Percentiles rank a stretch among this genome's conserved stretches.
Evolutionary conservation across 805 yeast genomes (phyloP).

Genomic region (Debaryomyces prosopidis): DNA sequence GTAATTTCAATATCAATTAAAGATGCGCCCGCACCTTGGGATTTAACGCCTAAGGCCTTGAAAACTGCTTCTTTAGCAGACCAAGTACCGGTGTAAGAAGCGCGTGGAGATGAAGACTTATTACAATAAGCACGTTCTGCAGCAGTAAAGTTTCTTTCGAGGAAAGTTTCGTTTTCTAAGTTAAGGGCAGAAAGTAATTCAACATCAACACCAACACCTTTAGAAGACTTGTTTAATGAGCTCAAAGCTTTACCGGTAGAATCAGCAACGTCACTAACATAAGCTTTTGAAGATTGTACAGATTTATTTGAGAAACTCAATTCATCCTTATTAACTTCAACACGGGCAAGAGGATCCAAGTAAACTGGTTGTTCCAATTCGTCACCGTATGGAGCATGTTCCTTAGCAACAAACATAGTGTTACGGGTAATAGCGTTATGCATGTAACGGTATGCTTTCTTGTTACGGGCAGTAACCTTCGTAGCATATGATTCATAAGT

Average conservation of each 20-base stretch:
- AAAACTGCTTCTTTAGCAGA: conserved; percentile 99
- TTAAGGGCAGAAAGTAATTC: conserved; percentile 83
- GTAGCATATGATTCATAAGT: conserved; percentile 70
- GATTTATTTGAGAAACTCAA: conserved; percentile 50
- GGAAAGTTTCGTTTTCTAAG: conserved; percentile 83
- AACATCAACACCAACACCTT: conserved; percentile 95
- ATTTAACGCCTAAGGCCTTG: conserved; percentile 86
- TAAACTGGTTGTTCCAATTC: conserved; percentile 88
- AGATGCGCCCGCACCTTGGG: conserved; percentile 95
- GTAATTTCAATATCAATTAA: conserved; percentile 86
- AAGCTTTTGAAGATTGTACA: conserved; percentile 48
- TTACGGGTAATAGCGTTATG: conserved; percentile 92
- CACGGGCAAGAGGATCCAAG: conserved; percentile 93
- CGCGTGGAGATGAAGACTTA: conserved; percentile 72
- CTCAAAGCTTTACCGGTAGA: conserved; percentile 66
- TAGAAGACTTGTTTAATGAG: conserved; percentile 54
- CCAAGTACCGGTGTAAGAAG: conserved; percentile 98
- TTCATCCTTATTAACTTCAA: conserved; percentile 43
- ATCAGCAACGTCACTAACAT: conserved; percentile 48
- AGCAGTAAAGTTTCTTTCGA: conserved; percentile 88
- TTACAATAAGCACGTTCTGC: conserved; percentile 78
- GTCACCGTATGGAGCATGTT: conserved; percentile 86
- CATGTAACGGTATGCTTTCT: conserved; percentile 89
- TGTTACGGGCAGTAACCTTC: conserved; percentile 79
- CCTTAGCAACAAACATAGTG: conserved; percentile 90